Base-by-base conservation (phyloP, 2,329 filamentous ascomycete species). In the Botrytis paeoniae region DNA sequence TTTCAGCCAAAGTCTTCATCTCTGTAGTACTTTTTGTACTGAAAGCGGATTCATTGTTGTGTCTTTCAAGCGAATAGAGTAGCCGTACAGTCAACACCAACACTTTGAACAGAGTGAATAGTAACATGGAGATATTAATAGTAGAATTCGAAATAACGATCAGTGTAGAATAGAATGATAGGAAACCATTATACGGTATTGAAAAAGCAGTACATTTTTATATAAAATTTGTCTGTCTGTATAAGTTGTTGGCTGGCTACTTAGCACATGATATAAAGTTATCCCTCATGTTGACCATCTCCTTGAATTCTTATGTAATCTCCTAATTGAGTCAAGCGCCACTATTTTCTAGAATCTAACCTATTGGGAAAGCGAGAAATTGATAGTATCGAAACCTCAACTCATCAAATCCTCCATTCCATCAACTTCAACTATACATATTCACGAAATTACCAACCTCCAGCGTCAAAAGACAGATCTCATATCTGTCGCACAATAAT, bases 341-440 rank as follows among this genome's bases (percentile, higher is more conserved):
- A n/a, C 51, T 25, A 68, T 68, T 57, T 54, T 68, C 35, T 37
- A 6, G 43, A 61, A n/a, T 61, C 51, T 61, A 69, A 61, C 54
- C 54, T 70, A 68, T 69, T 69, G 45, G 48, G 37, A 69, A 62
- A 70, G 51, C 68, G 57, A 70, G 68, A 70, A 70, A 70, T 70
- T 70, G 39, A 43, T 70, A 60, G 39, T 69, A 61, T 35, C 41
- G 39, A 37, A 70, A 70, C 69, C 43, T 70, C 69, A 64, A 70
- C 51, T 25, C 32, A 48, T 64, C 29, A 35, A 66, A 43, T n/a
- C 48, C 43, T 54, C 71, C 71, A 73, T 69, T 70, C 64, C 71
- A 72, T n/a, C 35, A 68, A 61, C 43, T 51, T 48, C 48, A 68
- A 43, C 29, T 39, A 54, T 48, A 68, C 62, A 68, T 68, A 68